Evolutionary conservation across 495 filamentous ascomycete genomes (phyloP).

Genomic region (Niebla homalea): DNA sequence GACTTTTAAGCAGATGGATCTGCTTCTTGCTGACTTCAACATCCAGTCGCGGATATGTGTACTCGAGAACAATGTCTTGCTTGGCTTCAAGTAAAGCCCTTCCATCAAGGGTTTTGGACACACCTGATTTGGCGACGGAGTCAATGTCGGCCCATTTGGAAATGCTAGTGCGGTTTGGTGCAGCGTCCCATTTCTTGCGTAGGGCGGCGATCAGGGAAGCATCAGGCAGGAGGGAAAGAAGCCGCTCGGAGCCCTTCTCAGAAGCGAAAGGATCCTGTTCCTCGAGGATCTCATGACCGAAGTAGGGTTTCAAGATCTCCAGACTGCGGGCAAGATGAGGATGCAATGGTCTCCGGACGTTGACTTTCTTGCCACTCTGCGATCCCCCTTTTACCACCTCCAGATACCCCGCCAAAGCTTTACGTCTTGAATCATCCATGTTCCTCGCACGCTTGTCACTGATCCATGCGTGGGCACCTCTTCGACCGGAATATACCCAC

Average conservation of each 20-base stretch:
- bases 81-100: slow-evolving; percentile 69
- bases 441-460: slow-evolving; percentile 75
- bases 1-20: slow-evolving; percentile 92
- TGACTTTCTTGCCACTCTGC: slow-evolving; percentile 77
- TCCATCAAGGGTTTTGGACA: slow-evolving; percentile 49
- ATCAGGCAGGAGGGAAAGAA: slow-evolving; percentile 71
- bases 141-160: slow-evolving; percentile 93
- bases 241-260: slow-evolving; percentile 50
- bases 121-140: slow-evolving; percentile 58
- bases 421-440: slow-evolving; percentile 71
- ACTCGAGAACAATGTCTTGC: slow-evolving; percentile 88
- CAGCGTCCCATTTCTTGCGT: slow-evolving; percentile 79
- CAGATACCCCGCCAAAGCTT: slow-evolving; percentile 74
- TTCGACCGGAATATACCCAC: slow-evolving; percentile 94
- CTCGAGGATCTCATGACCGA: slow-evolving; percentile 64
- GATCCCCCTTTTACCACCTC: slow-evolving; percentile 74
- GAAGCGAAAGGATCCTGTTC: slow-evolving; percentile 77
- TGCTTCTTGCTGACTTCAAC: slow-evolving; percentile 93
- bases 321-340: slow-evolving; percentile 81
- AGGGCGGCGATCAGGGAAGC: slow-evolving; percentile 57
- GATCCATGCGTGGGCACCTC: slow-evolving; percentile 98
- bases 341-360: slow-evolving; percentile 72
- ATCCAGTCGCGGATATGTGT: slow-evolving; percentile 96
- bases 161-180: slow-evolving; percentile 56
- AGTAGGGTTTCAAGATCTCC: slow-evolving; percentile 64